Base-by-base conservation (phyloP, 2,329 filamentous ascomycete genomes). In the Talaromyces atroroseus region DNA sequence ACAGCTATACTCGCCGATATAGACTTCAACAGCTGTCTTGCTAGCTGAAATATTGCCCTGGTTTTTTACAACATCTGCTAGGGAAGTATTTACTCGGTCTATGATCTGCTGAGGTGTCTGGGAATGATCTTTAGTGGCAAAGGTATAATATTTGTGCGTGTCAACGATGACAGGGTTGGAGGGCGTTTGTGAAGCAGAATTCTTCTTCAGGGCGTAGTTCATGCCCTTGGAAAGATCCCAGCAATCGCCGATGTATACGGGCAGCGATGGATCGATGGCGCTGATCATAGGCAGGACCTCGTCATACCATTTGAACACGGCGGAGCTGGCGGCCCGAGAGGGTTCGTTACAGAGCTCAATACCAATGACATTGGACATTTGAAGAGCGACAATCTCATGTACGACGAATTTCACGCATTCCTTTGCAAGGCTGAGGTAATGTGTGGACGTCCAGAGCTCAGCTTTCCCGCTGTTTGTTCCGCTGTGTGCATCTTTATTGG, bases 311-410 rank as follows among this genome's bases (percentile, higher is more conserved):
- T 77, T 74, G 61, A 81, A 82, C 76, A 85, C 79, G 4, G 74
- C 73, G 16, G 73, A 69, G 18, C 42, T 48, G 6, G 79, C 77
- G 49, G 77, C 71, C 67, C 74, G 76, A 42, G 75, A 73, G 2
- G 80, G 78, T 62, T 84, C 82, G 54, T 85, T 85, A 55, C 79
- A 76, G 21, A 85, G 63, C 65, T 84, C 80, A n/a, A 85, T 66
- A 0, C 82, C 82, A 18, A 78, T 69, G 2, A 84, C 74, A 2
- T 76, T 77, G 2, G 73, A 66, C 56, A 79, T 72, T 2, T 58
- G 58, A 12, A 71, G 69, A 18, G 63, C 65, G 8, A 62, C 64
- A 6, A 77, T 70, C 62, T 83, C 75, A 26, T 75, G 67, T 1
- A 79, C 77, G 38, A 85, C 74, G 61, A 80, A 82, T 38, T 74